Base-by-base conservation (phyloP, 495 filamentous ascomycete species). In the Aspergillus bertholletiae region DNA sequence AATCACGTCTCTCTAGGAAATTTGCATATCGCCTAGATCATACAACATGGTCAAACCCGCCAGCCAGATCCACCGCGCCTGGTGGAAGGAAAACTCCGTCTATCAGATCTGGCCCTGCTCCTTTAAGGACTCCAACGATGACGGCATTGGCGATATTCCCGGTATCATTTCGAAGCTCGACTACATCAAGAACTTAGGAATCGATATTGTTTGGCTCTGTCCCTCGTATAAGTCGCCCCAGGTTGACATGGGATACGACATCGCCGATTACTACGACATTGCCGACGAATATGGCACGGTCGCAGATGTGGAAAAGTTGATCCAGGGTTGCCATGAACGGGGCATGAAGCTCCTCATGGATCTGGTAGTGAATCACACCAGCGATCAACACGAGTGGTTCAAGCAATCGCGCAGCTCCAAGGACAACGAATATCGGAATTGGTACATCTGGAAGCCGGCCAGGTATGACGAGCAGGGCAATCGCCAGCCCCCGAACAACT, bases 331-430 rank as follows among this genome's bases (percentile, higher is more conserved):
- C 12, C 74, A 83, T 51, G 50, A 68, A 9, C 73, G 84, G 11
- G 84, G 76, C 3, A 88, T 91, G 84, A 87, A 82, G 61, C 63
- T 90, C 24, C 74, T 90, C 13, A 80, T 91, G 65, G 88, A 91
- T 64, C 67, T 90, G 21, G 88, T 91, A 0, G 80, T 89, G 34
- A 91, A 92, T 59, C 88, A 91, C 66, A 89, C 86, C n/a, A 85
- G 80, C n/a, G 82, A 88, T 53, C 78, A 89, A 70, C 86, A 89
- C 59, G 76, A 77, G 26, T 91, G 88, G 88, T 92, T 92, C 68
- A 73, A 81, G 57, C 78, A 88, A 49, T 86, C 85, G 7, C 74
- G 82, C 43, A 79, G 76, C 17, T 83, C 80, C 18, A 84, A 75
- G 56, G 72, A 80, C 47, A 75, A 67, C 55, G 68, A 80, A 35